Base-by-base conservation (phyloP, 2,329 filamentous ascomycete genomes). In the Phaeosphaeriaceae sp. region DNA sequence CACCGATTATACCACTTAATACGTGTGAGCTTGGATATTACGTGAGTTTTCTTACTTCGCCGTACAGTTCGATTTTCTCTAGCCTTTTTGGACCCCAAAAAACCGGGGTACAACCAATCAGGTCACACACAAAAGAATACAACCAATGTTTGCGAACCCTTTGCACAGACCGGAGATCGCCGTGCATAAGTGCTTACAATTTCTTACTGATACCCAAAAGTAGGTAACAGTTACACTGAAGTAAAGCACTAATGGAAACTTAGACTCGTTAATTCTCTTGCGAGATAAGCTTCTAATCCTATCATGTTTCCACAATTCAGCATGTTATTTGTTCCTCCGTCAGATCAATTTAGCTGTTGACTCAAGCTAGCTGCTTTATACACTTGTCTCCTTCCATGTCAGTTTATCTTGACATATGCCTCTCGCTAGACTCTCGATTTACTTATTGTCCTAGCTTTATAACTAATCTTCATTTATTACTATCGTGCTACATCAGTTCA, bases 341-440 rank as follows among this genome's bases (percentile, higher is more conserved):
- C 11, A 36, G 31, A 36, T 36, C 3, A 11, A 36, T 11, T 36
- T 7, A 11, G 31, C 31, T 36, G 31, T 36, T 11, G 31, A 36
- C 31, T 36, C 13, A 15, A 36, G 31, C 31, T 36, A 36, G 31
- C 31, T 36, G 31, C 31, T 15, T 36, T 36, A 36, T 36, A 36
- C 31, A 13, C 31, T 15, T 36, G 31, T 7, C 31, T 36, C 31
- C 13, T 11, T 36, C 31, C 31, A 36, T 13, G 31, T 36, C 13
- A 15, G 31, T 36, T 36, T 36, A 46, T 46, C 44, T 48, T 48
- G 31, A 36, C 24, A 20, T 33, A 48, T 48, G 47, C 47, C 27
- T 27, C 24, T 48, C 19, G 3, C 47, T 48, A 19, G 19, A 33
- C 24, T 48, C 27, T 19, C 27, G 5, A 22, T n/a, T 46, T 46